Conservation (phyloP, 805 yeast genomes). For the Maudiozyma turicensis region DNA sequence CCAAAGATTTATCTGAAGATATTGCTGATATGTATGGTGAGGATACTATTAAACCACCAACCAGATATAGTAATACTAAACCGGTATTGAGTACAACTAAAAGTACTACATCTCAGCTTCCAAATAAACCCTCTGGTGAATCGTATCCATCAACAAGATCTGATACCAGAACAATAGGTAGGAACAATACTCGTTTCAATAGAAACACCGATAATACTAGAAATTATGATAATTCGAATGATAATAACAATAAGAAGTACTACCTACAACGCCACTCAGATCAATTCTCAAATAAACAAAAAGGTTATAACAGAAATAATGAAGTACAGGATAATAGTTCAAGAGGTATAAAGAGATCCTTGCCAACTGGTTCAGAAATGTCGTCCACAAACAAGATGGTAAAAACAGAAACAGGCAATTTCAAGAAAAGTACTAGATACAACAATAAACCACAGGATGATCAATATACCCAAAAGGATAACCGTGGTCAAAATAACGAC, state of each 20-base stretch:
- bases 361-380: not conserved
- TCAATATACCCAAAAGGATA: not conserved
- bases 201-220: not conserved
- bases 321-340: not conserved
- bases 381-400: conserved; percentile 4
- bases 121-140: not conserved
- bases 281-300: not conserved
- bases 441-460: not conserved
- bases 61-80: conserved; percentile 4
- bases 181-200: not conserved
- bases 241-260: not conserved
- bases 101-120: not conserved
- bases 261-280: not conserved
- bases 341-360: conserved; percentile 4
- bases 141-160: not conserved
- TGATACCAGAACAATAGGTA: not conserved
- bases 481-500: not conserved
- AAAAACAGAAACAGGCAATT: not conserved
- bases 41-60: conserved; percentile 2
- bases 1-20: conserved; percentile 2
- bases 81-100: not conserved
- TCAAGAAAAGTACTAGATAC: not conserved
- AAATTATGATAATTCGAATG: not conserved
- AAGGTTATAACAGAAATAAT: not conserved
- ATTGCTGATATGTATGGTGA: conserved; percentile 11